Evolutionary conservation across 495 filamentous ascomycete genomes (phyloP), one percentile per base, ranked within the genome.

Genomic region (Staphylotrichum tortipilum): DNA sequence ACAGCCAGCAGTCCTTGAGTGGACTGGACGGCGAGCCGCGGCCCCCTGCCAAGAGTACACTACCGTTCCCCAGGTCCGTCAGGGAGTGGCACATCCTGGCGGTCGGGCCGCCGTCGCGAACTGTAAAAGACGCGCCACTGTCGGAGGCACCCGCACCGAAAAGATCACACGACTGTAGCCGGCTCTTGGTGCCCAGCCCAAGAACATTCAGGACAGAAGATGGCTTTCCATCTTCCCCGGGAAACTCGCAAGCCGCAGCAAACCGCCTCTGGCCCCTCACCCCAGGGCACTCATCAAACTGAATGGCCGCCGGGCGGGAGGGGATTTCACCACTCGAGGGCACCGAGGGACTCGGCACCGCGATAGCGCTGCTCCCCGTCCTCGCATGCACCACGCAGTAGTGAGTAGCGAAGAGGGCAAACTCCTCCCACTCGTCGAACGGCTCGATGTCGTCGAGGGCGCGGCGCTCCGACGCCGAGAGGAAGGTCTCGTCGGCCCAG

Each of bases 351-450:
- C 19, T n/a, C 4, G 46, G 30, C n/a, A 22, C 21, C 10, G 38
- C 35, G 4, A 22, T 43, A 4, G 15, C 43, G 3, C 35, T 36
- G 17, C 43, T 42, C 12, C 47, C 50, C 12, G 54, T 58, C 29
- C 47, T 66, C 5, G 88, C 89, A 31, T 83, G 68, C 7, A 95
- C 72, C 24, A 96, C 67, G 54, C 90, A 91, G 67, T 95, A 94
- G 68, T 95, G 90, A 42, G 80, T 78, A 6, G 75, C 82, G 63
- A 92, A 96, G 4, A 95, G 68, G 11, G 85, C 86, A 62, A 95
- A 88, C 54, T 96, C 90, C 66, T 96, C 90, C 88, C 88, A 95
- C 68, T 96, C 89, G 65, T 96, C 90, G 62, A 96, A 95, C 17
- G 83, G 81, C 62, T 95, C 90, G 24, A 85, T 62, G 1, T 60